phyloP scores from a whole-genome alignment of 176 grass and related monocot species.

The Phoenix roebelenii region DNA sequence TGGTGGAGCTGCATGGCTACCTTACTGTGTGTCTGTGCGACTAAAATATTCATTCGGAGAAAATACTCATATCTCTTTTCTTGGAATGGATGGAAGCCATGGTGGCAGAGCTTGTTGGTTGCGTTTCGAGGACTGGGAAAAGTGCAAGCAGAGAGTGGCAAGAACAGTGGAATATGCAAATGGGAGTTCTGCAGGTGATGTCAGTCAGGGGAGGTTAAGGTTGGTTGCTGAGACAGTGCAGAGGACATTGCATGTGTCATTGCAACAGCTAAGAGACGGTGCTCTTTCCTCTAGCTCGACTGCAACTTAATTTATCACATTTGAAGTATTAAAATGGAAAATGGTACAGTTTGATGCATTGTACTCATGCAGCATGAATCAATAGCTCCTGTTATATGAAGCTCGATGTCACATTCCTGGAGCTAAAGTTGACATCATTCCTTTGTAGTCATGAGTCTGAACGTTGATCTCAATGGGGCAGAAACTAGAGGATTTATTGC shows the following conservation, averaged over 20 bases:
- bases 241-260: constrained; percentile 56
- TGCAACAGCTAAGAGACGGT: constrained; percentile 80
- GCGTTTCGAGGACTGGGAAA: constrained; percentile 87
- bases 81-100: constrained; percentile 91
- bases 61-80: constrained; percentile 47
- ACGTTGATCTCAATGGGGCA: no score
- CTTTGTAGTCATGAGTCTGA: no score
- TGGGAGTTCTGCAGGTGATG: constrained; percentile 49
- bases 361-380: no score
- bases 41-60: constrained; percentile 89
- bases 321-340: no score
- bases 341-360: no score
- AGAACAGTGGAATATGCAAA: constrained; percentile 76
- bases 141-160: constrained; percentile 77
- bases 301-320: constrained; percentile 34
- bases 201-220: constrained; percentile 70
- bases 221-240: constrained; percentile 87
- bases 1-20: constrained; percentile 92
- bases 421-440: no score
- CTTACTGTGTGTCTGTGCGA: constrained; percentile 87
- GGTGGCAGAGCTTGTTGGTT: constrained; percentile 87
- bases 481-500: no score
- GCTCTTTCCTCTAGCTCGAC: constrained; percentile 57
- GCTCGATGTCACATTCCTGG: no score
- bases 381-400: no score